These are phyloP conservation scores for Botrytis paeoniae DNA, from an alignment of 2,329 filamentous ascomycete species.

Conservation along the genomic window DNA sequence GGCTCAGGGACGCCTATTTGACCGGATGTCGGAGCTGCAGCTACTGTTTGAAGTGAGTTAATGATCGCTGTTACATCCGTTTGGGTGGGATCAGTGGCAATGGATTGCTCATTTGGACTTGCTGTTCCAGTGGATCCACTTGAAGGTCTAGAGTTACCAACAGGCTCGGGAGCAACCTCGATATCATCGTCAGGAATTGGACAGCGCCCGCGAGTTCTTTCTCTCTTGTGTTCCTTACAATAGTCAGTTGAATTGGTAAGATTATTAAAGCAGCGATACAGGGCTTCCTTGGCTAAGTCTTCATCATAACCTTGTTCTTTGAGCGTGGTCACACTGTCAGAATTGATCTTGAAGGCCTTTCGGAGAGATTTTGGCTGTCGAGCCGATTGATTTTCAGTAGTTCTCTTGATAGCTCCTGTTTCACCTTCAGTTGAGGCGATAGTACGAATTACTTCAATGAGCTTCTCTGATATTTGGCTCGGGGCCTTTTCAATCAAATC, in stretches of 20 bases:
- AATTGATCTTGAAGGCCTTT: slow-evolving; percentile 52
- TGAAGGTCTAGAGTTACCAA: slow-evolving; percentile 23
- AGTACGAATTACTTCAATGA: slow-evolving; percentile 79
- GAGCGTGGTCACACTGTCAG: slow-evolving; percentile 44
- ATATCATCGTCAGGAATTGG: slow-evolving; percentile 64
- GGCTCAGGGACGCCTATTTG: slow-evolving; percentile 9
- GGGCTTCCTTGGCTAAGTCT: slow-evolving; percentile 70
- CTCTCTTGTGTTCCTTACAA: slow-evolving; percentile 60
- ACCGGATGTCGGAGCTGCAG: slow-evolving; percentile 8
- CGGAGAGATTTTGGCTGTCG: slow-evolving; percentile 39
- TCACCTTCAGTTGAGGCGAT: slow-evolving; percentile 79
- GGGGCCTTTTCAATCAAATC: slow-evolving; percentile 77
- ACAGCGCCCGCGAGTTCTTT: slow-evolving; percentile 61
- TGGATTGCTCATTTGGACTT: slow-evolving; percentile 33
- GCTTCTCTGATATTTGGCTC: slow-evolving; percentile 69
- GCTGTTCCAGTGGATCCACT: slow-evolving; percentile 32
- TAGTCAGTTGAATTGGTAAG: slow-evolving; percentile 65
- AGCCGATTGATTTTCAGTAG: slow-evolving; percentile 52
- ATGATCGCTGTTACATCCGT: slow-evolving; percentile 24
- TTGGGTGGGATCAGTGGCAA: slow-evolving; percentile 23
- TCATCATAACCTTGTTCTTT: slow-evolving; percentile 51
- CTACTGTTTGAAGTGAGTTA: slow-evolving; percentile 24
- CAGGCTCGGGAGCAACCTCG: slow-evolving; percentile 36
- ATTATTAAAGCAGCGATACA: slow-evolving; percentile 77
- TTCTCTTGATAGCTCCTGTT: slow-evolving; percentile 57